A percentile compares a stretch with the other conserved stretches of the same genome.
Conservation (phyloP, 2,329 filamentous ascomycete species). For the Stemphylium beticola region DNA sequence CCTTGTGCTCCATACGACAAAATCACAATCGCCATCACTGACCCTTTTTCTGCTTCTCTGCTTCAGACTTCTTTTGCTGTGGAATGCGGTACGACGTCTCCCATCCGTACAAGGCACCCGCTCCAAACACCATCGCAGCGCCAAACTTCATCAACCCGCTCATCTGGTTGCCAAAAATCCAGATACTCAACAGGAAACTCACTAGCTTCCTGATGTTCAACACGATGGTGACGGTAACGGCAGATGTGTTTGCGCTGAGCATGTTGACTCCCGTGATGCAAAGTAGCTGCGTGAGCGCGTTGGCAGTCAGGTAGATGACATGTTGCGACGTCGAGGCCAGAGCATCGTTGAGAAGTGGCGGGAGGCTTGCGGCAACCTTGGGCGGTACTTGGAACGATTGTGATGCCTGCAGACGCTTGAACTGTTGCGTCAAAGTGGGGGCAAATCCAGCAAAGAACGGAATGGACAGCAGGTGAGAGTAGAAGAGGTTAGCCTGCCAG, state of each 20-base stretch:
- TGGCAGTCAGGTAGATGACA: constrained; percentile 72
- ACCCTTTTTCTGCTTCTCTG: constrained; percentile 32
- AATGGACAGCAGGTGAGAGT: constrained; percentile 78
- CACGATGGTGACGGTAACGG: constrained; percentile 94
- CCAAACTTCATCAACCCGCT: constrained; percentile 78
- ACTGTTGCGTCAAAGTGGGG: constrained; percentile 69
- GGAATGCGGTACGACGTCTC: constrained; percentile 63
- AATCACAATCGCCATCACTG: constrained; percentile 18
- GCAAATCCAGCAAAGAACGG: constrained; percentile 77
- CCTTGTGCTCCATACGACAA: not conserved
- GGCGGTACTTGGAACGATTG: constrained; percentile 59
- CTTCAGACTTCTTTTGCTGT: constrained; percentile 44
- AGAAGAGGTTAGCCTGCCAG: constrained; percentile 97
- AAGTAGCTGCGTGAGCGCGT: constrained; percentile 88
- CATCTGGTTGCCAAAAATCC: constrained; percentile 88
- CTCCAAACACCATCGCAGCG: constrained; percentile 84
- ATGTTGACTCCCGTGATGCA: constrained; percentile 97
- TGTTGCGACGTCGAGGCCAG: constrained; percentile 64
- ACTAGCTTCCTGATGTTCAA: constrained; percentile 94
- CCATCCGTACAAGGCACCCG: constrained; percentile 88
- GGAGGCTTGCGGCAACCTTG: constrained; percentile 38
- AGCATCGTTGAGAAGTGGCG: constrained; percentile 33
- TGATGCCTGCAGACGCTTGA: constrained; percentile 67
- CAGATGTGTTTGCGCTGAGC: constrained; percentile 85
- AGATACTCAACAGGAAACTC: constrained; percentile 88